phyloP scores from a whole-genome alignment of 352 stramenopile species.

The Thalassiosira hispida region DNA sequence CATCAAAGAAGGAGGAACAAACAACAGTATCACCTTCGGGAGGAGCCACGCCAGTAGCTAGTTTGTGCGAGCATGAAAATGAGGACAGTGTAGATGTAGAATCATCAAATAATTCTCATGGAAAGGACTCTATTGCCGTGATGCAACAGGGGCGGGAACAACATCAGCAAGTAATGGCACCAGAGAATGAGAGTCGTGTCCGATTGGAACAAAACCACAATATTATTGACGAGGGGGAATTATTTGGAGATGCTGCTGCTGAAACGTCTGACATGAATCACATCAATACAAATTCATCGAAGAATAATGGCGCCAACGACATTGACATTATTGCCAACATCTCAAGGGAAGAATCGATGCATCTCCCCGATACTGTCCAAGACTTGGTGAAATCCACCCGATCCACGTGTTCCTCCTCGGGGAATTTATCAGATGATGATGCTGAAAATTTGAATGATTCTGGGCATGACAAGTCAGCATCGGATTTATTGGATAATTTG shows the following conservation, averaged over 20 bases:
- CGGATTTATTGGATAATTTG: conserved; percentile 28
- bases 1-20: too few species aligned
- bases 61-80: conserved; percentile 5
- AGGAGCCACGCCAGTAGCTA: neutral
- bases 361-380: conserved; percentile 21
- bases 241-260: too few species aligned
- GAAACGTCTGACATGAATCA: too few species aligned
- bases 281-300: too few species aligned
- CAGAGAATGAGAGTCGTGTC: neutral
- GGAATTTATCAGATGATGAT: neutral
- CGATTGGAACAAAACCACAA: conserved; percentile 8
- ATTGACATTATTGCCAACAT: too few species aligned
- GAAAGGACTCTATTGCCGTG: too few species aligned
- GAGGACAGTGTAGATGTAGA: neutral
- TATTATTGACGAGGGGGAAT: neutral
- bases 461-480: too few species aligned
- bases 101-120: neutral
- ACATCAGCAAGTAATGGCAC: too few species aligned
- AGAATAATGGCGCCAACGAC: too few species aligned
- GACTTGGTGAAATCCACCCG: conserved; percentile 6
- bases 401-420: neutral
- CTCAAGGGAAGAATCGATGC: neutral
- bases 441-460: too few species aligned
- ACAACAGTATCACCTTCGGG: too few species aligned
- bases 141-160: too few species aligned